Evolutionary conservation across 106 monocot genomes (phyloP).

Genomic region (Gastrodia elata): DNA sequence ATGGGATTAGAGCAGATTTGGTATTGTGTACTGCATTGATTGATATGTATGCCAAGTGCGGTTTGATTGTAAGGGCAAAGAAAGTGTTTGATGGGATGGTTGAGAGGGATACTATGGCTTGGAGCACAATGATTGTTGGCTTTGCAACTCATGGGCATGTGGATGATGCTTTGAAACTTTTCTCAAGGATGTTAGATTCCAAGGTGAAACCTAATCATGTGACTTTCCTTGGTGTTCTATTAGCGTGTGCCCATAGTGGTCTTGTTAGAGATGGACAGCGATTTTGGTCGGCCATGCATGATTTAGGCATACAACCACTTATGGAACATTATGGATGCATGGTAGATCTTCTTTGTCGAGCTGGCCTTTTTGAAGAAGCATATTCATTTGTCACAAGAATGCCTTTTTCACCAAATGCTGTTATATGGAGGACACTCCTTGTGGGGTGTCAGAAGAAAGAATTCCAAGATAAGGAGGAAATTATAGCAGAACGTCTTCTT

Average conservation of each 20-base stretch:
- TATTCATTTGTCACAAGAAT: slow-evolving; percentile 51
- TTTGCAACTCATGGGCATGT: slow-evolving; percentile 74
- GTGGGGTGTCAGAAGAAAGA: slow-evolving; percentile 51
- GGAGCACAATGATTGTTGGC: slow-evolving; percentile 85
- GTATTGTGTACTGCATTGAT: slow-evolving; percentile 71
- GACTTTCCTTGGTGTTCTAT: slow-evolving; percentile 70
- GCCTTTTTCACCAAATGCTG: slow-evolving; percentile 62
- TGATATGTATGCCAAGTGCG: slow-evolving; percentile 86
- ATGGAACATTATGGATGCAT: slow-evolving; percentile 99
- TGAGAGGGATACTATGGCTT: slow-evolving; percentile 57
- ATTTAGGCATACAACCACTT: slow-evolving; percentile 53
- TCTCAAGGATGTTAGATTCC: slow-evolving; percentile 45
- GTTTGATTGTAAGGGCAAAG: slow-evolving; percentile 48
- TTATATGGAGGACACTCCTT: slow-evolving; percentile 85
- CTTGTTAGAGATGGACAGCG: slow-evolving; percentile 55
- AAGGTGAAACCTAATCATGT: slow-evolving; percentile 87
- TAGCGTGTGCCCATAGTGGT: slow-evolving; percentile 82
- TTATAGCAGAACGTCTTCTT: slow-evolving; percentile 43
- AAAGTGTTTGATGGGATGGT: slow-evolving; percentile 61
- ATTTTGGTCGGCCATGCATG: slow-evolving; percentile 63
- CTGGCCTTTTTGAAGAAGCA: slow-evolving; percentile 64
- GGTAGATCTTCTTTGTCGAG: slow-evolving; percentile 78
- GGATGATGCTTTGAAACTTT: slow-evolving; percentile 62
- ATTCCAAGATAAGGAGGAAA: slow-evolving; percentile 40
- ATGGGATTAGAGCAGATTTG: slow-evolving; percentile 55